These are phyloP conservation scores for Lathyrus tuberosus DNA, from an alignment of 306 rosid species.

Conservation along the genomic window DNA sequence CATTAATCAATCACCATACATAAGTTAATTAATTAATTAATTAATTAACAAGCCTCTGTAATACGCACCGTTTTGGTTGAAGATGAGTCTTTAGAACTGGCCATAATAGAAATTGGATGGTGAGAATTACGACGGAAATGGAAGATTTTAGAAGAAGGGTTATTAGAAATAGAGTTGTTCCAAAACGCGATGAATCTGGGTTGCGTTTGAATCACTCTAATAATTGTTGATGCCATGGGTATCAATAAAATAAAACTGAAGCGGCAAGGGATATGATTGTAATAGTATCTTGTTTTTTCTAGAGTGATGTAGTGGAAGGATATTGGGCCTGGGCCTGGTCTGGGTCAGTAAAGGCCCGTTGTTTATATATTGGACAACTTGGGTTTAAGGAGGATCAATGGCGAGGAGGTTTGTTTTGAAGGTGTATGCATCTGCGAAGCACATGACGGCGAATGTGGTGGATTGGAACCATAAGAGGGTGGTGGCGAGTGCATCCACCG, in stretches of 20 bases:
- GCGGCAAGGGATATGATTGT: not conserved
- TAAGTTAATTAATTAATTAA: not conserved
- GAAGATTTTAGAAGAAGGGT: slow-evolving; percentile 52
- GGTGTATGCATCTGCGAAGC: slow-evolving; percentile 48
- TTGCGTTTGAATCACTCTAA: slow-evolving; percentile 36
- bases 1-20: not conserved
- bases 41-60: not conserved
- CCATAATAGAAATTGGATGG: slow-evolving; percentile 54
- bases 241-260: not conserved
- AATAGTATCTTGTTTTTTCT: not conserved
- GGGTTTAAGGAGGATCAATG: not conserved
- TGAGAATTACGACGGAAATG: slow-evolving; percentile 44
- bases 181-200: slow-evolving; percentile 44
- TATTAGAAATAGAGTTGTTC: slow-evolving; percentile 37
- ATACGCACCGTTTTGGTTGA: slow-evolving; percentile 64
- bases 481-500: slow-evolving; percentile 50
- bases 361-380: not conserved
- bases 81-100: slow-evolving; percentile 48
- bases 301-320: not conserved
- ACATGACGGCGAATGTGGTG: slow-evolving; percentile 55
- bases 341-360: slow-evolving; percentile 10
- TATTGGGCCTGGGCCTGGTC: not conserved
- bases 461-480: slow-evolving; percentile 36
- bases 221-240: slow-evolving; percentile 31
- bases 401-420: slow-evolving; percentile 41